Evolutionary conservation across 108 stramenopile species (phyloP).

Genomic region (Cyclotella baltica): DNA sequence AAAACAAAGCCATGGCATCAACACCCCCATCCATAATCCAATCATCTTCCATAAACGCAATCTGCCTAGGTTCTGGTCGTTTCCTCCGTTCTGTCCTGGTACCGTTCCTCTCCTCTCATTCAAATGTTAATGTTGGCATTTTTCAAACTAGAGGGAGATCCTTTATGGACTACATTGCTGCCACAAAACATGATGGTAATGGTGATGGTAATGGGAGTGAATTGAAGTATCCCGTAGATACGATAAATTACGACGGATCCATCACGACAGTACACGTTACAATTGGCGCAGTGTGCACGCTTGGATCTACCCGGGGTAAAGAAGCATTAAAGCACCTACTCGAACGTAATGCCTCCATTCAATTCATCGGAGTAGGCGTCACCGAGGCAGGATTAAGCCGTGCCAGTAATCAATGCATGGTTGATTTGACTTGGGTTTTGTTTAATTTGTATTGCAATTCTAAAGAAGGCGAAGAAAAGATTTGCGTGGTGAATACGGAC

Average conservation of each 20-base stretch:
- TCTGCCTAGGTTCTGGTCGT: constrained; percentile 88
- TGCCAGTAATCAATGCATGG: constrained; percentile 67
- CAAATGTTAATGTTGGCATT: constrained; percentile 50
- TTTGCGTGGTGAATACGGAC: constrained; percentile 87
- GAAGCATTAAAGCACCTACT: constrained; percentile 54
- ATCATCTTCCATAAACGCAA: not conserved
- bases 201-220: not conserved
- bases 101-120: constrained; percentile 68
- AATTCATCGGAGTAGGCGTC: constrained; percentile 84
- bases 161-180: constrained; percentile 70
- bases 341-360: constrained; percentile 35
- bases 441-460: not conserved
- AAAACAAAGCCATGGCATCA: not conserved
- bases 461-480: constrained; percentile 41
- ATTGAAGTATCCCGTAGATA: constrained; percentile 71
- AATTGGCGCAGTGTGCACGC: constrained; percentile 69
- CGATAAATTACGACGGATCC: constrained; percentile 62
- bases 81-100: constrained; percentile 89
- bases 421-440: constrained; percentile 73
- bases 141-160: constrained; percentile 81
- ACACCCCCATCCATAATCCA: not conserved
- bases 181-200: not conserved
- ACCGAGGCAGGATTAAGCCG: constrained; percentile 88
- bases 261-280: constrained; percentile 54
- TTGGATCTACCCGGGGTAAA: constrained; percentile 64